Percentiles rank a stretch among this genome's conserved stretches.
Conservation (phyloP, 495 filamentous ascomycete genomes). For the Cercophora newfieldiana region DNA sequence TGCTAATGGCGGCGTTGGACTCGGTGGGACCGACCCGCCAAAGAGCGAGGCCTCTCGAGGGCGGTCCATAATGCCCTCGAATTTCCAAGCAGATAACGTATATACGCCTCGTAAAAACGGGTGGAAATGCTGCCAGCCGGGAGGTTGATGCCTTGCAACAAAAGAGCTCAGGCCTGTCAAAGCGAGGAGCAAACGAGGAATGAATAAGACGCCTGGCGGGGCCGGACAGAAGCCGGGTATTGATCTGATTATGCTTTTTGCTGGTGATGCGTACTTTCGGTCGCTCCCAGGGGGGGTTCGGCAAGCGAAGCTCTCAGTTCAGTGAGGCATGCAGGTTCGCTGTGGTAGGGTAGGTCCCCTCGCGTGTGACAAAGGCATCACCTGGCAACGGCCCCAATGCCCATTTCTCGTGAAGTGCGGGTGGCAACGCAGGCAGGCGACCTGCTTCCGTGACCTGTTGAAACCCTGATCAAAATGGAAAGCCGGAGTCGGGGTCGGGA, state of each 20-base stretch:
- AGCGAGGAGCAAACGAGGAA: background rate
- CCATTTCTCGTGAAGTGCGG: slow-evolving; percentile 11
- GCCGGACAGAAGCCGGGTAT: background rate
- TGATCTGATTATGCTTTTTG: background rate
- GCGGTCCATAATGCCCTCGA: slow-evolving; percentile 25
- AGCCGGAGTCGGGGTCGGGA: background rate
- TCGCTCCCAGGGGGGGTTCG: background rate
- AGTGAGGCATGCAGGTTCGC: background rate
- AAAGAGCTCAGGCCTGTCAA: background rate
- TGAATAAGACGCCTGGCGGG: background rate
- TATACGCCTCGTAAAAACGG: background rate
- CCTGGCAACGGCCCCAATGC: slow-evolving; percentile 9
- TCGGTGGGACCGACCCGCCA: slow-evolving; percentile 18
- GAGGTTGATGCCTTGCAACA: background rate
- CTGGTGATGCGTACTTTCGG: background rate
- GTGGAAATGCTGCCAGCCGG: background rate
- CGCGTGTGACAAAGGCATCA: slow-evolving; percentile 10
- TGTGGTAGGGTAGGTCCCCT: background rate
- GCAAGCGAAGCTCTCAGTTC: background rate
- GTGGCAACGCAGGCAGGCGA: slow-evolving; percentile 4
- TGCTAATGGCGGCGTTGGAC: slow-evolving; percentile 25
- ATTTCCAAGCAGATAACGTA: slow-evolving; percentile 8
- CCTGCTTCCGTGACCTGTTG: slow-evolving; percentile 5
- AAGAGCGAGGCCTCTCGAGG: slow-evolving; percentile 19
- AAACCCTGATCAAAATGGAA: background rate